Evolutionary conservation across 2,329 filamentous ascomycete species (phyloP), one percentile per base, ranked within the genome.

Genomic region (Boeremia exigua): DNA sequence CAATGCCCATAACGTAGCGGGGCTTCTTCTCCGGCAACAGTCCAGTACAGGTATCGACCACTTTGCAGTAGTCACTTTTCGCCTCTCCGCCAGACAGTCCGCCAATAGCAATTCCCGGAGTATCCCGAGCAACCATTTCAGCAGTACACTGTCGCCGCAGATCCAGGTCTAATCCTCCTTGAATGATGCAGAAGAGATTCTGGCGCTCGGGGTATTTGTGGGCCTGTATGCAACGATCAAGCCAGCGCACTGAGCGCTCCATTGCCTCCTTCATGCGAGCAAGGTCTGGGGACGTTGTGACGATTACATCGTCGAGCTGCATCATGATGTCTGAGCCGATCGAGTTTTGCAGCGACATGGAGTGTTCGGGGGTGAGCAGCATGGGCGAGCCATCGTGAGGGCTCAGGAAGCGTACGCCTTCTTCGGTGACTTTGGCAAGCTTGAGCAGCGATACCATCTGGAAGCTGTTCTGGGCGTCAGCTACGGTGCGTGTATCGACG

Each of bases 1-100:
- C 92, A 65, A 99, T 95, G 15, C 95, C 95, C 96, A 99, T 99
- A 54, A 99, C 94, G 78, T 99, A 99, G 73, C 95, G 85, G n/a
- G 95, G 95, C 77, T 99, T 99, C 59, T 90, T 81, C 54, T 94
- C 89, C 0, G 96, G 96, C 15, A 99, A 82, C 55, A 96, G 77
- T 29, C 82, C 84, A 1, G 95, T 98, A 75, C 95, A 98, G 2
- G 91, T 88, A 56, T 87, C 84, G 25, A 98, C 93, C 75, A 97
- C 95, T 69, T 87, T 86, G 78, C 95, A 99, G 72, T 94, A 99
- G 68, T 95, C 90, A 25, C 86, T 84, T 76, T 99, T 99, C 14
- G 91, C 95, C 78, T 99, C 96, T 48, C 96, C 95, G 51, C 95
- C 96, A 61, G 91, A 96, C 17, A 99, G 80, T 0, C 95, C 95